Conservation (phyloP, 805 yeast genomes). For the Candida ascalaphidarum region DNA sequence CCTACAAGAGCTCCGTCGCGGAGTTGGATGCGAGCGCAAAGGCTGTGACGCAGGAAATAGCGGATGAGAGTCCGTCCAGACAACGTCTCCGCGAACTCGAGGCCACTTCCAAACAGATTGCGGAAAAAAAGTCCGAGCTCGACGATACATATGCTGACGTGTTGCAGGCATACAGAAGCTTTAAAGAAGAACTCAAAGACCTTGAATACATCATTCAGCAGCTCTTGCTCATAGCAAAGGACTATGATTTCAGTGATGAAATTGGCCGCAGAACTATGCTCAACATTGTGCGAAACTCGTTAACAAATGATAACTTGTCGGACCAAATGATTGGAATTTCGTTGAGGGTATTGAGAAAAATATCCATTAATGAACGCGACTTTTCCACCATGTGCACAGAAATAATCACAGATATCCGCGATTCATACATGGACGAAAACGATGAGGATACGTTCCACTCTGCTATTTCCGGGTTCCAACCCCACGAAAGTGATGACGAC, state of each 20-base stretch:
- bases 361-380: constrained; percentile 75
- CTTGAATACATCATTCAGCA: constrained; percentile 71
- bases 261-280: constrained; percentile 78
- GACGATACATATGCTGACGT: constrained; percentile 15
- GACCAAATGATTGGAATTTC: constrained; percentile 48
- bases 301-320: constrained; percentile 48
- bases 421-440: constrained; percentile 41
- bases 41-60: not conserved
- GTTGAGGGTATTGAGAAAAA: constrained; percentile 55
- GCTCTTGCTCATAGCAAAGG: constrained; percentile 53
- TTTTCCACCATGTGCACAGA: constrained; percentile 81
- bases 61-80: no score
- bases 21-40: constrained; percentile 4
- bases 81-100: not conserved
- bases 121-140: constrained; percentile 4
- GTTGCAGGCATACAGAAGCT: no score
- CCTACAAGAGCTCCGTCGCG: constrained; percentile 1
- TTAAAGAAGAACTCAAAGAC: constrained; percentile 43
- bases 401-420: constrained; percentile 77
- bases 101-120: not conserved
- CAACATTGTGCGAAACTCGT: constrained; percentile 36
- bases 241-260: constrained; percentile 84
- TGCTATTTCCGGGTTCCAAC: constrained; percentile 33
- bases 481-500: constrained; percentile 4
- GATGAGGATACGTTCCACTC: constrained; percentile 42